Conservation (phyloP, 2,329 filamentous ascomycete species). For the Aspergillus sp. region DNA sequence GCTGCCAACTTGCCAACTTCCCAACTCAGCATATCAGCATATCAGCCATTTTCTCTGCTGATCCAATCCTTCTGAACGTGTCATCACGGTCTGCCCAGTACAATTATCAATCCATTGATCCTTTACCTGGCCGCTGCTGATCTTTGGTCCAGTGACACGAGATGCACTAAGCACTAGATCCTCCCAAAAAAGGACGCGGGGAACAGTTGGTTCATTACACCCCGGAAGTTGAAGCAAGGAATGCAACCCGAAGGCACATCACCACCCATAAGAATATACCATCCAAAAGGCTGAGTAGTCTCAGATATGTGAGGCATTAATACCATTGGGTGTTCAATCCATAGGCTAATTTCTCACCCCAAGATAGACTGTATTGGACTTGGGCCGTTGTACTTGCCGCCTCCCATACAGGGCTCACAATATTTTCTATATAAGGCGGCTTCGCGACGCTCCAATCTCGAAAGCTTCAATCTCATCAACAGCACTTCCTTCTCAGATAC, state of each 20-base stretch:
- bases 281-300: neutral
- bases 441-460: neutral
- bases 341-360: neutral
- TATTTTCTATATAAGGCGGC: neutral
- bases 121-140: too few relatives aligned
- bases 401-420: neutral
- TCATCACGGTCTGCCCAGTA: neutral
- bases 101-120: neutral
- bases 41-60: neutral
- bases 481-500: neutral
- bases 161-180: too few relatives aligned
- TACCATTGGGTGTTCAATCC: neutral
- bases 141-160: too few relatives aligned
- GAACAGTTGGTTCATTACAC: too few relatives aligned
- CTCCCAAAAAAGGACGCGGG: too few relatives aligned
- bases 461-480: neutral
- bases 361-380: neutral
- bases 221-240: too few relatives aligned
- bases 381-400: neutral
- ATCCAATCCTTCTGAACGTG: neutral
- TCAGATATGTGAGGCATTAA: neutral
- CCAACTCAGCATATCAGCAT: neutral
- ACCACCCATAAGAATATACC: neutral
- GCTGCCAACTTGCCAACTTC: too few relatives aligned
- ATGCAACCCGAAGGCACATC: neutral